Conservation (phyloP, 2,329 filamentous ascomycete species). For the Rhinocladiella similis region DNA sequence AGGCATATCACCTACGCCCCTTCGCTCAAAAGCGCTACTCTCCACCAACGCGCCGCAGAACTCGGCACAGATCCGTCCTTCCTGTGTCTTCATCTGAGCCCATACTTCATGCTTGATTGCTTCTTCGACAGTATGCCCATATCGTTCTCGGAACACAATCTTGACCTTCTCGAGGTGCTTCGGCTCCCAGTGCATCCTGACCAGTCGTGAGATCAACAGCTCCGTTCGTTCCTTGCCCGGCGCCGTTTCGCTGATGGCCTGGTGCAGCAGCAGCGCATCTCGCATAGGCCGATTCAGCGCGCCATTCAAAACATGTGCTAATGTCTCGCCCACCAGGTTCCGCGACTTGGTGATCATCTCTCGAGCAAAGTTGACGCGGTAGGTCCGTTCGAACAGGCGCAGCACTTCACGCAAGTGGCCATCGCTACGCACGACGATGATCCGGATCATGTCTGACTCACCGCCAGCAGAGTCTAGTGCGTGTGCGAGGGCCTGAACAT, state of each 20-base stretch:
- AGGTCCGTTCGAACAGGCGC: constrained; percentile 70
- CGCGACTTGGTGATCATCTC: constrained; percentile 85
- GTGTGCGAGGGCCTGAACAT: constrained; percentile 71
- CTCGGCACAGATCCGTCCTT: constrained; percentile 27
- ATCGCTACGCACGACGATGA: constrained; percentile 80
- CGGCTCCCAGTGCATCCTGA: constrained; percentile 90
- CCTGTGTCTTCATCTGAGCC: constrained; percentile 43
- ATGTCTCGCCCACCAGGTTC: constrained; percentile 90
- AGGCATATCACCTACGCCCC: background rate
- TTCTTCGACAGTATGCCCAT: constrained; percentile 71
- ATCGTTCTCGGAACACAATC: constrained; percentile 75
- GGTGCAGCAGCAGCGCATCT: constrained; percentile 85
- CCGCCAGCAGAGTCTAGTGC: constrained; percentile 76
- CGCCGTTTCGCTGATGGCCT: constrained; percentile 75
- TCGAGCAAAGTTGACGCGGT: constrained; percentile 78
- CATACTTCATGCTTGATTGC: constrained; percentile 76
- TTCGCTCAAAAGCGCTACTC: constrained; percentile 9
- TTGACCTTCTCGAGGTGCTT: constrained; percentile 79
- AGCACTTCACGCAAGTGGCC: constrained; percentile 78
- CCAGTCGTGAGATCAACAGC: constrained; percentile 81
- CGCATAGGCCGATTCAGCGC: constrained; percentile 94
- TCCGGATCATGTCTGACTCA: constrained; percentile 81
- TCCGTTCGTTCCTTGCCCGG: constrained; percentile 76
- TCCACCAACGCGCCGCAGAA: constrained; percentile 26
- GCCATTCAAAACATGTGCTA: constrained; percentile 94